These are phyloP conservation scores for Colletotrichum endophyticum DNA, from an alignment of 2,329 filamentous ascomycete species.

Conservation along the genomic window DNA sequence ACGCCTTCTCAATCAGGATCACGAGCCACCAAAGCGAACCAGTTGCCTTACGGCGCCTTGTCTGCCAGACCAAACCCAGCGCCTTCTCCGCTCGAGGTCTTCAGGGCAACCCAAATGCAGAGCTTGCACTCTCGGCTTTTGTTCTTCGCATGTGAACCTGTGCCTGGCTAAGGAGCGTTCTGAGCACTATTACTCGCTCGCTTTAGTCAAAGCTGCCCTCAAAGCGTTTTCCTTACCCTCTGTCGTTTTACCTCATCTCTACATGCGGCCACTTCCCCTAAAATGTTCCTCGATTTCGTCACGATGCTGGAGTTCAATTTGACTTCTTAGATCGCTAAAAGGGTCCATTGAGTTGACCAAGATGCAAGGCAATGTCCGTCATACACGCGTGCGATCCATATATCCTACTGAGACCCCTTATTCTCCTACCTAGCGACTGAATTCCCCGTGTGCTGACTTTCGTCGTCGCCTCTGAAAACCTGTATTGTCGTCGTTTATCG, in stretches of 20 bases:
- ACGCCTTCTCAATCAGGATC: not conserved
- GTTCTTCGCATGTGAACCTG: not conserved
- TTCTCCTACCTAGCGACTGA: no score
- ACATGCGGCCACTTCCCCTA: not conserved
- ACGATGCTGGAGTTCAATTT: not conserved
- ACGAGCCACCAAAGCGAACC: not conserved
- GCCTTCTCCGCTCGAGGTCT: not conserved
- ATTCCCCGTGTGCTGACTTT: no score
- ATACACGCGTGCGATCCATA: no score
- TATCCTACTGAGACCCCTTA: no score
- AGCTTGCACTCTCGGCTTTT: not conserved
- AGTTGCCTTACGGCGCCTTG: not conserved
- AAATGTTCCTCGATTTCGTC: not conserved
- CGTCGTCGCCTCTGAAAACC: no score
- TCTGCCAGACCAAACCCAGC: no score
- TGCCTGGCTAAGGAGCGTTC: not conserved
- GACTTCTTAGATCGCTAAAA: not conserved
- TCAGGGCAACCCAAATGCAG: not conserved
- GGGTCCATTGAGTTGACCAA: not conserved
- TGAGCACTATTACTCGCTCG: not conserved
- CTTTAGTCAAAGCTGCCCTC: not conserved
- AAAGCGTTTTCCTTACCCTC: not conserved
- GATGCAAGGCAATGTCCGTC: not conserved
- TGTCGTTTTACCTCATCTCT: fast-evolving
- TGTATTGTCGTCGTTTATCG: no score